phyloP scores from a whole-genome alignment of 768 basidiomycete species.

The Sistotremastrum niveocremeum region DNA sequence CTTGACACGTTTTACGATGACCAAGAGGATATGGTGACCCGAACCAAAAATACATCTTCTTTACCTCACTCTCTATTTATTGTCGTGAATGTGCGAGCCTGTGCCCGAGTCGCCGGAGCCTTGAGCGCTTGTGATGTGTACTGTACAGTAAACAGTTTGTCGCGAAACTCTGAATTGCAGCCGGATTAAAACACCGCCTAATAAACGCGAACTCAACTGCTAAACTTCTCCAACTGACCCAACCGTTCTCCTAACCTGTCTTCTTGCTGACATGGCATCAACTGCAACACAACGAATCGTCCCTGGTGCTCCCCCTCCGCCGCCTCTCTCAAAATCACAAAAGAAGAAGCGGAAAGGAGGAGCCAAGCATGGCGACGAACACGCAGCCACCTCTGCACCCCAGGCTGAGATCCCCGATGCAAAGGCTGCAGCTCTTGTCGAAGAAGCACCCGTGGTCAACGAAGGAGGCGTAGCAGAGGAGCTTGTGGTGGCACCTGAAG shows the following conservation, averaged over 20 bases:
- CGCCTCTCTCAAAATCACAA: conserved; percentile 44
- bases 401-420: conserved; percentile 29
- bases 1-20: conserved; percentile 90
- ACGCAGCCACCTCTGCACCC: conserved; percentile 29
- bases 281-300: conserved; percentile 31
- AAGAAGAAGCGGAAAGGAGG: conserved; percentile 56
- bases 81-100: too few relatives aligned
- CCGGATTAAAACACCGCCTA: too few relatives aligned
- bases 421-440: conserved; percentile 30
- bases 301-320: conserved; percentile 63
- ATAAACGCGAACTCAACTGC: too few relatives aligned
- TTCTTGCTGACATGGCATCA: background rate
- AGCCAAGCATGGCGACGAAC: conserved; percentile 19
- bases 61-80: background rate
- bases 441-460: conserved; percentile 39
- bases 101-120: too few relatives aligned
- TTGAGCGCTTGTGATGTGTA: too few relatives aligned
- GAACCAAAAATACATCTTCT: background rate
- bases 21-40: conserved; percentile 70
- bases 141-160: too few relatives aligned
- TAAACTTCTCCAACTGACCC: too few relatives aligned
- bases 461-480: conserved; percentile 36
- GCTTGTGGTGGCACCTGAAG: conserved; percentile 27
- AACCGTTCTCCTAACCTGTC: too few relatives aligned
- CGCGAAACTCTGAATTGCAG: too few relatives aligned